phyloP scores from a whole-genome alignment of 305 asterid genomes.

The Solanum hybrid region DNA sequence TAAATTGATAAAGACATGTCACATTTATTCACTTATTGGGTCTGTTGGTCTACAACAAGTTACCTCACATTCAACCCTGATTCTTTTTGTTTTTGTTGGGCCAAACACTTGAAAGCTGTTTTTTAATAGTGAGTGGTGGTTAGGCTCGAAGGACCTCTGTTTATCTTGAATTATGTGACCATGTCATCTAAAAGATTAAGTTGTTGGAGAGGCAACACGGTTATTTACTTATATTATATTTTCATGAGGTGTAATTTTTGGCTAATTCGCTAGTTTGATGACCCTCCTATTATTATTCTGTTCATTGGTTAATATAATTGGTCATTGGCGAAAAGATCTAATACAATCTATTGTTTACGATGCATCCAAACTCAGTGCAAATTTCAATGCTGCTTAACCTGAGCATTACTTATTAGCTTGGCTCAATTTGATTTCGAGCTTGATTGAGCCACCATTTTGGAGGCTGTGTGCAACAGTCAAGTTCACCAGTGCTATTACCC shows the following conservation, averaged over 20 bases:
- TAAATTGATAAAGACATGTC: not conserved
- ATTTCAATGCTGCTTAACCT: not conserved
- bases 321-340: not conserved
- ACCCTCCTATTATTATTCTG: not conserved
- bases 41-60: not conserved
- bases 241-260: not conserved
- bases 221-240: not conserved
- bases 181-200: not conserved
- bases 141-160: not conserved
- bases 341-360: not conserved
- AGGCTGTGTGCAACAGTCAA: not conserved
- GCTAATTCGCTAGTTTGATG: not conserved
- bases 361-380: not conserved
- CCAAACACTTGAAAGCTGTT: not conserved
- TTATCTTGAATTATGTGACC: not conserved
- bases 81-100: not conserved
- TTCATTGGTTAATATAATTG: not conserved
- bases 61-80: not conserved
- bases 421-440: not conserved
- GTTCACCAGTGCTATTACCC: not conserved
- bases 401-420: not conserved
- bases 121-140: not conserved
- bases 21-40: not conserved
- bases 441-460: not conserved
- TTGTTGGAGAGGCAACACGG: not conserved